These are phyloP conservation scores for Quillaja saponaria DNA, from an alignment of 306 rosid species.

Conservation along the genomic window DNA sequence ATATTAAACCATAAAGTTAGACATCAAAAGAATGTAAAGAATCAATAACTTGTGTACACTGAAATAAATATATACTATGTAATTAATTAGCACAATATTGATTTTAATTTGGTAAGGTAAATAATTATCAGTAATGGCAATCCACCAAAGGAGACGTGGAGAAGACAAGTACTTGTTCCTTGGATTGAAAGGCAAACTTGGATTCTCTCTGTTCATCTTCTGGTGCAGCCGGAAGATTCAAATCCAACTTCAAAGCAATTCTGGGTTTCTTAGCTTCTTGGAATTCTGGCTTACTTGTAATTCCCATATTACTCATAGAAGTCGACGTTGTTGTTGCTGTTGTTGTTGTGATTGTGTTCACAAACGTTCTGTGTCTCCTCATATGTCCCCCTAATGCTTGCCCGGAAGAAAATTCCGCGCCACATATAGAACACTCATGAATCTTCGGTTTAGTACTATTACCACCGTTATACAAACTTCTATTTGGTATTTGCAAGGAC, in stretches of 20 bases:
- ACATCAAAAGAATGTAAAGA: too few species aligned
- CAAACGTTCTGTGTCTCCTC: conserved; percentile 73
- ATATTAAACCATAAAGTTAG: too few species aligned
- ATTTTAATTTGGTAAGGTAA: neutral
- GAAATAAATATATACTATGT: too few species aligned
- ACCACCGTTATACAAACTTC: conserved; percentile 14
- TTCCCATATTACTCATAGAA: neutral
- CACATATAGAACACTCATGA: conserved; percentile 80
- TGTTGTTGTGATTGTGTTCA: conserved; percentile 23
- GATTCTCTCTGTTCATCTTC: conserved; percentile 51
- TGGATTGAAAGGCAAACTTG: conserved; percentile 48
- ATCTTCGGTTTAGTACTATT: conserved; percentile 42
- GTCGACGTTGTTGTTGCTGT: neutral
- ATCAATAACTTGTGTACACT: too few species aligned
- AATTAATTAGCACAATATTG: too few species aligned
- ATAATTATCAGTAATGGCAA: conserved; percentile 60
- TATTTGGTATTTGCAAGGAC: conserved; percentile 51
- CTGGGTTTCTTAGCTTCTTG: conserved; percentile 46
- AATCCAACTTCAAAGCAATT: conserved; percentile 57
- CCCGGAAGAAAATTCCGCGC: conserved; percentile 80
- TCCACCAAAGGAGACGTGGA: conserved; percentile 72
- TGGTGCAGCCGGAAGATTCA: conserved; percentile 84
- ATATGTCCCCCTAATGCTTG: conserved; percentile 98
- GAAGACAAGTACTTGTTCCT: conserved; percentile 60
- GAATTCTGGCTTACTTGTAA: conserved; percentile 15